Evolutionary conservation across 345 rosid species (phyloP), one percentile per base, ranked within the genome.

Genomic region (Schrenkiella parvula): DNA sequence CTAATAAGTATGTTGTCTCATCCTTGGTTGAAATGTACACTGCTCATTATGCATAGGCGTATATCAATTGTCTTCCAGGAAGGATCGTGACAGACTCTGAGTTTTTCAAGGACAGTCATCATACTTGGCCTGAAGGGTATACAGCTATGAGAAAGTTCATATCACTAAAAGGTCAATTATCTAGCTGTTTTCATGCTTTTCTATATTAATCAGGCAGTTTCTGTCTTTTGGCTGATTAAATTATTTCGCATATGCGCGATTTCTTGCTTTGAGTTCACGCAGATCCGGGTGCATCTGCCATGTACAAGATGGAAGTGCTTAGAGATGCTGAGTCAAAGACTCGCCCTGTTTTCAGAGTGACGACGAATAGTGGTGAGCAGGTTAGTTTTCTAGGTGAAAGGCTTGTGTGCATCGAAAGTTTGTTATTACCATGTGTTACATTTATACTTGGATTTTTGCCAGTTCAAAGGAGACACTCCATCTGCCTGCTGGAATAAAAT

Each of bases 51-150:
- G 73, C 28, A 68, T 65, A 17, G 53, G 72, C 37, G 14, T 68
- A 28, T 31, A 5, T 21, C 12, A 60, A 21, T 70, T 46, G 34
- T 72, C 14, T 76, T 74, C 50, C 89, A 95, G 99, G 99, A 64
- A 89, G 84, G 81, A 80, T 95, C 60, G 98, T 89, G 62, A 89
- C 86, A 77, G 97, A 89, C 77, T 91, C 96, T 0, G 85, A 83
- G 72, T 82, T 82, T 77, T 95, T 95, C 70, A 91, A 85, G 70
- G 93, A 87, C 81, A 88, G 83, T 74, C 82, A 83, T 56, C 82
- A 77, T 78, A 84, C 84, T 61, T 95, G 99, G 89, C 99, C 98
- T 57, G 97, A 95, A 82, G 99, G 98, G 57, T 95, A 95, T 79
- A 84, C 90, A 66, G 98, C 97, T 17, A 17, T 82, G 67, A 84